Base-by-base conservation (phyloP, 768 basidiomycete genomes). In the Mycena venus region DNA sequence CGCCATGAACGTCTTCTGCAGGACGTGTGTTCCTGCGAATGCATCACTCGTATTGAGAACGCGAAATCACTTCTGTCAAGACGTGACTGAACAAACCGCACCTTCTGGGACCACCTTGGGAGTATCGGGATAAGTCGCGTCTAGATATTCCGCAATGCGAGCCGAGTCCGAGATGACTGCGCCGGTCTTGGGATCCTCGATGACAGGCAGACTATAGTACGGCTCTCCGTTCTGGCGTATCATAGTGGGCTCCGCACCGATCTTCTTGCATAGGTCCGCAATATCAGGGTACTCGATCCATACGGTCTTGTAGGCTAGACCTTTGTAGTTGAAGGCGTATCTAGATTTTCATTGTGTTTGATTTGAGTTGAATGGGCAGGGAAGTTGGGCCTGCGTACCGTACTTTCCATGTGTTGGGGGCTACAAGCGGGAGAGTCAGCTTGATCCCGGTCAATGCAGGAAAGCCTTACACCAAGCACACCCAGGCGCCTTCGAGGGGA, bases 201-300 rank as follows among this genome's bases (percentile, higher is more conserved):
- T 89, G 42, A 85, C 81, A 11, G 90, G 90, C 2, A 90, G 78
- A 17, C 84, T 88, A 78, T 88, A 87, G 55, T 77, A 70, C 2
- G 79, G 81, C 23, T 32, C 70, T 4, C 86, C 86, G 47, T 84
- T 80, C 1, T 49, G 40, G 21, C 40, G 74, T 55, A 15, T 79
- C n/a, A 44, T 61, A 9, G 83, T 81, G 14, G 86, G 82, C 1
- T 75, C 60, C 0, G 85, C 83, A 19, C 84, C 84, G 51, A 85
- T 75, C 59, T 81, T 79, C 61, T 79, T 81, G 79, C 78, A 79
- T 47, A 79, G 72, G 0, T 70, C 51, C 55, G 71, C 85, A 68
- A 91, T 87, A 63, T 91, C 88, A 5, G 88, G 87, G 71, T 82
- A 88, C 70, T 90, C 90, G 58, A 90, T 79, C 88, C 89, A 90